A percentile compares a stretch with the other conserved stretches of the same genome.
Conservation (phyloP, 2,329 filamentous ascomycete species). For the Claviceps sp. region DNA sequence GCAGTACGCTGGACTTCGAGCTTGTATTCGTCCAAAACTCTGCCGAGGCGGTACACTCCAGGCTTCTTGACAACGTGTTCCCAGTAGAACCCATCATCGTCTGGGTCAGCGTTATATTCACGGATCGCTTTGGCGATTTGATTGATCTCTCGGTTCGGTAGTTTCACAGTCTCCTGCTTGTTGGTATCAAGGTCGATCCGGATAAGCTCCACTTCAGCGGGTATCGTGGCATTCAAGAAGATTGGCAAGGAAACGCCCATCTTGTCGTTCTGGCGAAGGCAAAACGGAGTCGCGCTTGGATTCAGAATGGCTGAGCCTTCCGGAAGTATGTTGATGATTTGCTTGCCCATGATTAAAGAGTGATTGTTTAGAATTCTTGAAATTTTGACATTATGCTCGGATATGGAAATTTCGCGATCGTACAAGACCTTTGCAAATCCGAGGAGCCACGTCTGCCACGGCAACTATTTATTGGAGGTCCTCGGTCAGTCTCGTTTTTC, state of each 20-base stretch:
- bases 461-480: conserved; percentile 38
- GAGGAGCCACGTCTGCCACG: conserved; percentile 59
- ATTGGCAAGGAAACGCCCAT: conserved; percentile 60
- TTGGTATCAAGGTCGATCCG: conserved; percentile 75
- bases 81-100: conserved; percentile 50
- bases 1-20: conserved; percentile 71
- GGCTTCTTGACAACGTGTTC: conserved; percentile 69
- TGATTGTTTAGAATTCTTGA: conserved; percentile 80
- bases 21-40: conserved; percentile 85
- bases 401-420: conserved; percentile 84
- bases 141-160: conserved; percentile 61
- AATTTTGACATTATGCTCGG: conserved; percentile 84
- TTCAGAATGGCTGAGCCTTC: conserved; percentile 92
- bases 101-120: conserved; percentile 50
- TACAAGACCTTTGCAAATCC: conserved; percentile 70
- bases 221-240: conserved; percentile 84
- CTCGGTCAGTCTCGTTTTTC: not conserved
- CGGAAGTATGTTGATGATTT: conserved; percentile 94
- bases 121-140: conserved; percentile 57
- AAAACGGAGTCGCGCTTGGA: conserved; percentile 67
- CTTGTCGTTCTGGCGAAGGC: conserved; percentile 52
- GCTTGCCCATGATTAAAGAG: conserved; percentile 86
- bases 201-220: conserved; percentile 76
- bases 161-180: conserved; percentile 64
- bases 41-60: conserved; percentile 73